These are phyloP conservation scores for Amborella trichopoda DNA, from an alignment of 164 flowering plant genomes.

Conservation along the genomic window DNA sequence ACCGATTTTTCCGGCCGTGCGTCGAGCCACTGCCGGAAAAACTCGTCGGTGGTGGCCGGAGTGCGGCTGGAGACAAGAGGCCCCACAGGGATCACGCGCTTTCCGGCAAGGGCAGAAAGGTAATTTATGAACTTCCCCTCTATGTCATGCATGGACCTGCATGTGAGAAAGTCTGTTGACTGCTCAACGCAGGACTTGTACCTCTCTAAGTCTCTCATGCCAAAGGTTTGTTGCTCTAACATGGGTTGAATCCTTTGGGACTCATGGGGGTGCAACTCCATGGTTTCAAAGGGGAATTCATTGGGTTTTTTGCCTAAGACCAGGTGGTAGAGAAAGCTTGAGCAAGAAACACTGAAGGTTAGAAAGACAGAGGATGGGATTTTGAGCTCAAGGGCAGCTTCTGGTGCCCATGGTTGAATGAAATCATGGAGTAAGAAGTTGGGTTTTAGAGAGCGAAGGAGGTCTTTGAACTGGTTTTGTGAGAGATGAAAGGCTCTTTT, in stretches of 20 bases:
- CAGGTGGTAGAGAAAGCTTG: slow-evolving; percentile 4
- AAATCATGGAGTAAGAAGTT: slow-evolving; percentile 17
- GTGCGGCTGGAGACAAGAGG: slow-evolving; percentile 14
- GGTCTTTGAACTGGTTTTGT: slow-evolving; percentile 11
- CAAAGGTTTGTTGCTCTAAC: not conserved
- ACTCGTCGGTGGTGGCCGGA: not conserved
- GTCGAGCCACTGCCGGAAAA: slow-evolving; percentile 17
- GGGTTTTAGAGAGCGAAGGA: slow-evolving; percentile 16
- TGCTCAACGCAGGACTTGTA: slow-evolving; percentile 5
- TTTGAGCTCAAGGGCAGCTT: slow-evolving; percentile 4
- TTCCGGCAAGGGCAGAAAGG: slow-evolving; percentile 3
- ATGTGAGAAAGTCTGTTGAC: slow-evolving; percentile 8
- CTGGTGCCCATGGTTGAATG: slow-evolving; percentile 25
- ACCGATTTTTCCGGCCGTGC: slow-evolving; percentile 10
- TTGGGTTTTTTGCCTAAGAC: not conserved
- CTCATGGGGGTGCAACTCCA: slow-evolving; percentile 10
- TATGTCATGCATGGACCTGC: slow-evolving; percentile 19
- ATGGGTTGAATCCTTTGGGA: not conserved
- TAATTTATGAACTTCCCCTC: slow-evolving; percentile 25
- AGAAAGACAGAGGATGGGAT: slow-evolving; percentile 14
- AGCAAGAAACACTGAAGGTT: slow-evolving; percentile 2
- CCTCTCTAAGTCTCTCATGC: slow-evolving; percentile 5
- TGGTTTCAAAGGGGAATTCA: slow-evolving; percentile 11
- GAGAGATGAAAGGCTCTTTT: slow-evolving; percentile 20
- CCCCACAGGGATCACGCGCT: slow-evolving; percentile 21